A percentile compares a stretch with the other conserved stretches of the same genome.
Evolutionary conservation across 768 basidiomycete genomes (phyloP).

Genomic region (Tulasnella sp.): DNA sequence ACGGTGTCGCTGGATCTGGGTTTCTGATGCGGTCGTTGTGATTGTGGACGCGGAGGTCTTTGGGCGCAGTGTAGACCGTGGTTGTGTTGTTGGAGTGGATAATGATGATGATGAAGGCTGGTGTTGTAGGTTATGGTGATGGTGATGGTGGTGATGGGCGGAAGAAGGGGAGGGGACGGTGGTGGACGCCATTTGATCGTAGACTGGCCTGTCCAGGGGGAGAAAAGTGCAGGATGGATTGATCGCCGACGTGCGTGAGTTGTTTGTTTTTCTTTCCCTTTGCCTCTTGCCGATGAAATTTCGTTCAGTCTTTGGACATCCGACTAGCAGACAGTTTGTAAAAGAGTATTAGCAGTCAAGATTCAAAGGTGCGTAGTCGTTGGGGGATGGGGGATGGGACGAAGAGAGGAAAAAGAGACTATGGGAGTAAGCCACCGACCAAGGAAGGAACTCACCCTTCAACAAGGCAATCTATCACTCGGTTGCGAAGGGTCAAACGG

Average conservation of each 20-base stretch:
- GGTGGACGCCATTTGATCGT: neutral
- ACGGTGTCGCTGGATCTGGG: neutral
- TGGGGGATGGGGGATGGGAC: neutral
- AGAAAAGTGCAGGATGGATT: neutral
- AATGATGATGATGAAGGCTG: neutral
- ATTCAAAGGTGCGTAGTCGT: neutral
- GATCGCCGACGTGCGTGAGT: neutral
- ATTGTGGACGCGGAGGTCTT: constrained; percentile 9
- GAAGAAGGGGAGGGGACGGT: neutral
- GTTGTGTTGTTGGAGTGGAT: neutral
- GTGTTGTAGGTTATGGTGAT: neutral
- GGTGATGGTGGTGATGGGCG: neutral
- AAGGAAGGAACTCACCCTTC: neutral
- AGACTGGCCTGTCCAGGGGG: neutral
- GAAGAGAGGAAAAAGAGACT: neutral
- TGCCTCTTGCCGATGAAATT: too few species aligned
- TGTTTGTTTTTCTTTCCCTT: neutral
- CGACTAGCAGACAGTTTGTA: neutral
- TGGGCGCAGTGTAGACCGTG: constrained; percentile 1
- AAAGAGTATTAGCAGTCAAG: neutral
- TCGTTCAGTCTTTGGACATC: neutral
- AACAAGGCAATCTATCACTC: neutral
- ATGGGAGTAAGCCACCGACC: neutral
- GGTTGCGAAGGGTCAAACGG: neutral
- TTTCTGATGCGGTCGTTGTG: neutral